Conservation (phyloP, 1,284 basidiomycete genomes). For the Pseudozyma thailandica region DNA sequence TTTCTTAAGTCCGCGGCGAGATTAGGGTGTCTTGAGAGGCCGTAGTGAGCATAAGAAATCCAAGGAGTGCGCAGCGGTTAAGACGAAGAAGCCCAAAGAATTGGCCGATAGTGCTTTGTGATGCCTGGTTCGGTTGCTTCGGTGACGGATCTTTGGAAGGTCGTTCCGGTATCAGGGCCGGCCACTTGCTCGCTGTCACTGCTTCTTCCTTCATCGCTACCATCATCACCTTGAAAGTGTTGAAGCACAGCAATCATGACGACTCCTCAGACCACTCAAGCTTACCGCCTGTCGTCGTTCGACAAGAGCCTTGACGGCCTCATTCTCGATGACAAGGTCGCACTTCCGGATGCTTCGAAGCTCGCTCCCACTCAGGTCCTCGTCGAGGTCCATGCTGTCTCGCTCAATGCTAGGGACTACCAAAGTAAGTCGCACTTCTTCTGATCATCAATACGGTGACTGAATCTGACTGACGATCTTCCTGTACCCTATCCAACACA, state of each 20-base stretch:
- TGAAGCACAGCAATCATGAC: constrained; percentile 6
- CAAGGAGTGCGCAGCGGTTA: no score
- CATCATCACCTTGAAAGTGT: background rate
- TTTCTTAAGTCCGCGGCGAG: no score
- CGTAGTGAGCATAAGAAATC: no score
- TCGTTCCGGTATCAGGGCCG: no score
- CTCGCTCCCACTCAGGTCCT: constrained; percentile 21
- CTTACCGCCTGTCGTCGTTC: constrained; percentile 30
- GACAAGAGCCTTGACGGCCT: constrained; percentile 29
- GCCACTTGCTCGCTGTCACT: background rate
- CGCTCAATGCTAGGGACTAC: constrained; percentile 46
- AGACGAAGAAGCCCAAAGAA: background rate
- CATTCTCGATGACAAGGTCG: constrained; percentile 10
- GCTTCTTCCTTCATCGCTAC: background rate
- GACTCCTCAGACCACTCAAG: constrained; percentile 16
- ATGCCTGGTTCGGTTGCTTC: no score
- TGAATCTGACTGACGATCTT: background rate
- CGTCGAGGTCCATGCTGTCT: constrained; percentile 37
- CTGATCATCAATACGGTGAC: background rate
- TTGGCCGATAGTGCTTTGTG: no score
- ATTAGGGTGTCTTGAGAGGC: no score
- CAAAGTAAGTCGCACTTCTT: constrained; percentile 10
- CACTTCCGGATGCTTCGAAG: constrained; percentile 13
- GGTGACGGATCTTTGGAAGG: no score
- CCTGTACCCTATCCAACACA: background rate